phyloP scores from a whole-genome alignment of 257 asterid genomes.

The Solanum ossicruentum region DNA sequence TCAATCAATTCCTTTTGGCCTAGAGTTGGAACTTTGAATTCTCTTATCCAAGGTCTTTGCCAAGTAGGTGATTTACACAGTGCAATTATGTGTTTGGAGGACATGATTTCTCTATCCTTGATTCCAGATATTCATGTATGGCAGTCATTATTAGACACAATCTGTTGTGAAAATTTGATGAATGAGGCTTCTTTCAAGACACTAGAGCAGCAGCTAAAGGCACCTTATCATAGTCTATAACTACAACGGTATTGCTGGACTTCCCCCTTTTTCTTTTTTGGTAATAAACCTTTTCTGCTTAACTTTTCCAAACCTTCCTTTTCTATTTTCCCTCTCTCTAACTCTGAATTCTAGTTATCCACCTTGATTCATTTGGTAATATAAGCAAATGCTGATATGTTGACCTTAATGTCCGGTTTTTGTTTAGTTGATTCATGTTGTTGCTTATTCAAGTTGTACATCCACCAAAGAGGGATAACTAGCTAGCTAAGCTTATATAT shows the following conservation, averaged over 20 bases:
- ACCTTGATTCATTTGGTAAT: not conserved
- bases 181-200: conserved; percentile 8
- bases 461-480: not conserved
- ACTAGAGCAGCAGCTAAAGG: conserved; percentile 1
- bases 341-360: not conserved
- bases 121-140: conserved; percentile 49
- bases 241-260: not conserved
- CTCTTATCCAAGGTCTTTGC: conserved; percentile 59
- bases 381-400: not conserved
- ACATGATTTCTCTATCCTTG: conserved; percentile 69
- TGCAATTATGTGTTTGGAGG: conserved; percentile 76
- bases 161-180: conserved; percentile 25
- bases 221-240: not conserved
- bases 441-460: not conserved
- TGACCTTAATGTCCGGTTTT: not conserved
- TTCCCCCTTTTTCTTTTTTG: not conserved
- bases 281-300: not conserved
- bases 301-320: not conserved
- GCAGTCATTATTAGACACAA: conserved; percentile 46
- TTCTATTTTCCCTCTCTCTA: not conserved
- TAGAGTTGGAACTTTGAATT: conserved; percentile 27
- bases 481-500: not conserved
- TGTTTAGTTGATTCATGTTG: not conserved
- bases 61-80: conserved; percentile 32
- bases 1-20: conserved; percentile 41